Evolutionary conservation across 2,329 filamentous ascomycete species (phyloP).

Genomic region (Fusarium sp.): DNA sequence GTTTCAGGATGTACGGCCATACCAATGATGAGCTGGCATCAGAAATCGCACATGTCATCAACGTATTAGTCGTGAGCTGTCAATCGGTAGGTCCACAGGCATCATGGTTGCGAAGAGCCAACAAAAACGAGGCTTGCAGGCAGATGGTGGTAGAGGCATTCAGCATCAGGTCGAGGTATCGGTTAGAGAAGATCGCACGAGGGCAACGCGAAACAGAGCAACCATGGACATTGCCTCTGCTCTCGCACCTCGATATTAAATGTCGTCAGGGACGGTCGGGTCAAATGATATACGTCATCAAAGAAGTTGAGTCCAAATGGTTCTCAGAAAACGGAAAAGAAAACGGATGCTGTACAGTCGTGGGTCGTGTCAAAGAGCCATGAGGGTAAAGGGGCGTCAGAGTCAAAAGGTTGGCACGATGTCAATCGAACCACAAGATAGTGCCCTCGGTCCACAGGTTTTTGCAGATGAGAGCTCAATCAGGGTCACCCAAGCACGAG

Average conservation of each 20-base stretch:
- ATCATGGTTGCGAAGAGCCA: slow-evolving; percentile 30
- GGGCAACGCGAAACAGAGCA: slow-evolving; percentile 30
- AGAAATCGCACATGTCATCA: slow-evolving; percentile 47
- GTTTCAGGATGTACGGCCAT: slow-evolving; percentile 45
- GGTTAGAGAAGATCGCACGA: slow-evolving; percentile 36
- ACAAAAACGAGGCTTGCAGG: slow-evolving; percentile 17
- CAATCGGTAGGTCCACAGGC: slow-evolving; percentile 29
- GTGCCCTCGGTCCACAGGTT: slow-evolving; percentile 40
- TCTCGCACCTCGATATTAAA: slow-evolving; percentile 44
- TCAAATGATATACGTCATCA: slow-evolving; percentile 50
- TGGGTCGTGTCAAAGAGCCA: slow-evolving; percentile 49
- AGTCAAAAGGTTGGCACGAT: slow-evolving; percentile 47
- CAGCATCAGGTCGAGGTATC: slow-evolving; percentile 39
- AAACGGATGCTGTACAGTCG: slow-evolving; percentile 51
- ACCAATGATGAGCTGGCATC: slow-evolving; percentile 44
- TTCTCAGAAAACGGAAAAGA: slow-evolving; percentile 46
- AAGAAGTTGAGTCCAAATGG: slow-evolving; percentile 41
- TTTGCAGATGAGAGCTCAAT: slow-evolving; percentile 47
- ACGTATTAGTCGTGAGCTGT: slow-evolving; percentile 46
- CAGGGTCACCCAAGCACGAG: slow-evolving; percentile 53
- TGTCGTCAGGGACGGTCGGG: slow-evolving; percentile 41
- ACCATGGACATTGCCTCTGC: slow-evolving; percentile 41
- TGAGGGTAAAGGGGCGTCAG: slow-evolving; percentile 37
- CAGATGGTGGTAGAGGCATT: slow-evolving; percentile 29
- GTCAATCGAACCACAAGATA: slow-evolving; percentile 52